Evolutionary conservation across 2,329 filamentous ascomycete genomes (phyloP).

Genomic region (Cladosporium sp.): DNA sequence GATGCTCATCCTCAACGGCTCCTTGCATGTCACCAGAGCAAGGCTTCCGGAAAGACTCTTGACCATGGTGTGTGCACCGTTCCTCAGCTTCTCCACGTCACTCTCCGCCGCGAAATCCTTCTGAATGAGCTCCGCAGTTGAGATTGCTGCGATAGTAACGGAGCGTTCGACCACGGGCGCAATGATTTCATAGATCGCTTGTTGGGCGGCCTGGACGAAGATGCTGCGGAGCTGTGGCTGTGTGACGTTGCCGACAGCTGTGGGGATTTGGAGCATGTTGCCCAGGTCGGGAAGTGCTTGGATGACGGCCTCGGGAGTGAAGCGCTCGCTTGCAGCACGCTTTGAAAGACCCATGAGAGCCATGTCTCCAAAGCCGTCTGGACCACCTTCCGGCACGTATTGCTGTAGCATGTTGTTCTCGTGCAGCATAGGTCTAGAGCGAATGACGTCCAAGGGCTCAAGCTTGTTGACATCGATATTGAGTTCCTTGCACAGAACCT

Average conservation of each 20-base stretch:
- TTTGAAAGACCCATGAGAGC: constrained; percentile 66
- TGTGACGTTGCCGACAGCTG: constrained; percentile 72
- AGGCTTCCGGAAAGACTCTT: constrained; percentile 91
- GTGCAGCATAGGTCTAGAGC: constrained; percentile 60
- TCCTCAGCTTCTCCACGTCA: constrained; percentile 82
- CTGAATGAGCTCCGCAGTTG: constrained; percentile 89
- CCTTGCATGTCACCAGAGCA: constrained; percentile 96
- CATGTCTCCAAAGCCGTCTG: constrained; percentile 81
- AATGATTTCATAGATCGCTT: constrained; percentile 93
- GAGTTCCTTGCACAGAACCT: constrained; percentile 91
- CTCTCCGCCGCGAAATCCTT: constrained; percentile 96
- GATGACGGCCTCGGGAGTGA: constrained; percentile 76
- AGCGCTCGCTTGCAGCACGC: constrained; percentile 64
- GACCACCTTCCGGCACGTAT: constrained; percentile 48
- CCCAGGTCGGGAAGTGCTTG: constrained; percentile 82
- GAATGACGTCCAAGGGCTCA: constrained; percentile 81
- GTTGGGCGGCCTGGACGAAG: constrained; percentile 80
- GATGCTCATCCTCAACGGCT: constrained; percentile 93
- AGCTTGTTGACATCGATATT: constrained; percentile 90
- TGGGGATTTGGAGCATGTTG: constrained; percentile 75
- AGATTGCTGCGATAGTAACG: constrained; percentile 96
- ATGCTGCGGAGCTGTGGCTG: constrained; percentile 68
- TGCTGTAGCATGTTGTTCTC: constrained; percentile 37
- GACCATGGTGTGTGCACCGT: constrained; percentile 88
- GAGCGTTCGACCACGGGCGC: constrained; percentile 96